Conservation (phyloP, 2,329 filamentous ascomycete genomes). For the Aulographum hederae region DNA sequence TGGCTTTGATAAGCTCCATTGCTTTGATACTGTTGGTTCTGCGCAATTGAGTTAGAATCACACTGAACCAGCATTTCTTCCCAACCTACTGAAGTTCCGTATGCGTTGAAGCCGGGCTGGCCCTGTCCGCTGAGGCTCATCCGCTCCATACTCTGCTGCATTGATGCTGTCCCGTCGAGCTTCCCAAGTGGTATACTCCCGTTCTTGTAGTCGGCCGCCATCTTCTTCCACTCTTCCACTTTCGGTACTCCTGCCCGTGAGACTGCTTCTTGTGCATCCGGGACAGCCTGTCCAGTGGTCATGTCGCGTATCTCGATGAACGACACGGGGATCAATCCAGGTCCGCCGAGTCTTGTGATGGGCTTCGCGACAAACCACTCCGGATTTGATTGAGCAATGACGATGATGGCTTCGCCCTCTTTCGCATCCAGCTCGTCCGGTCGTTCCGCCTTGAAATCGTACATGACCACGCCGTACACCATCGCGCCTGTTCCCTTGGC, state of each 20-base stretch:
- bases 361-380: conserved; percentile 99
- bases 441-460: conserved; percentile 86
- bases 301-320: conserved; percentile 96
- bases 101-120: conserved; percentile 24
- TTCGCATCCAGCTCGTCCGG: conserved; percentile 95
- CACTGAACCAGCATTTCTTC: neutral
- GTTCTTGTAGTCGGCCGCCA: conserved; percentile 98
- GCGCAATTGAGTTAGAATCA: neutral
- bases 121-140: conserved; percentile 53
- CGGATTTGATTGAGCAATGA: conserved; percentile 94
- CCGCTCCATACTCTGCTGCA: conserved; percentile 46
- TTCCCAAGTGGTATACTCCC: conserved; percentile 93
- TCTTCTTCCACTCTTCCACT: conserved; percentile 99
- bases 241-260: conserved; percentile 75
- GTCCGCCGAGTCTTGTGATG: conserved; percentile 90
- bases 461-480: conserved; percentile 94
- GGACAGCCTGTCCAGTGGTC: conserved; percentile 64
- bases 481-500: conserved; percentile 52
- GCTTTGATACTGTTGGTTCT: conserved; percentile 1
- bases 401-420: conserved; percentile 89
- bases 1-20: neutral
- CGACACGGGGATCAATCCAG: conserved; percentile 86
- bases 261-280: conserved; percentile 71
- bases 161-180: conserved; percentile 30
- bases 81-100: too few species aligned